A percentile compares a stretch with the other conserved stretches of the same genome.
These are phyloP conservation scores for Phytophthora citrophthora DNA, from an alignment of 352 stramenopile species.

Conservation along the genomic window DNA sequence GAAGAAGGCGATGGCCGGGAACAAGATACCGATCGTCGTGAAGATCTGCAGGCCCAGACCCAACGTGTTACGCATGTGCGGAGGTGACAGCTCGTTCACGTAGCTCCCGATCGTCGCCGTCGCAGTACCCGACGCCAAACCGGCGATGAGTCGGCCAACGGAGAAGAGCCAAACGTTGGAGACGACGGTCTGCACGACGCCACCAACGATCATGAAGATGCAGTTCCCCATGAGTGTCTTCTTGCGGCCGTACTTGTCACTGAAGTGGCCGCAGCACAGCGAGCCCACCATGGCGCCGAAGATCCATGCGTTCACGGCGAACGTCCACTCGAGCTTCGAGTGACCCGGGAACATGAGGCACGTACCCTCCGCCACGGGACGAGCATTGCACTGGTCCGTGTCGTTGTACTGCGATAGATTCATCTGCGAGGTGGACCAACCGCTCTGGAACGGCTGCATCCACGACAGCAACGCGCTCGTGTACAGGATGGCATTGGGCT, in stretches of 20 bases:
- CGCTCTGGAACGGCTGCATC: background rate
- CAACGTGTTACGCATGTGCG: background rate
- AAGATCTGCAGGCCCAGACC: conserved; percentile 1
- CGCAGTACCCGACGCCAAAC: background rate
- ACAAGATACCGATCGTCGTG: background rate
- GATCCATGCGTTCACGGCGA: background rate
- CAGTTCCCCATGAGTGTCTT: conserved; percentile 1
- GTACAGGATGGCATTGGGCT: background rate
- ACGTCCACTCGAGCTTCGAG: conserved; percentile 1
- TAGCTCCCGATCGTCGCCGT: background rate
- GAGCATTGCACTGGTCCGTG: conserved; percentile 1
- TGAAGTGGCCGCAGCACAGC: background rate
- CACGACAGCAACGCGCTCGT: background rate
- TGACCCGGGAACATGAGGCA: background rate
- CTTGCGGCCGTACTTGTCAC: background rate
- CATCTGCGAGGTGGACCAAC: conserved; percentile 1
- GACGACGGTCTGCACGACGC: background rate
- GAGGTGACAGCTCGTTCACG: background rate
- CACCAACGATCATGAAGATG: background rate
- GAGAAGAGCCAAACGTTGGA: background rate
- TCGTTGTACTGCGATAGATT: conserved; percentile 1
- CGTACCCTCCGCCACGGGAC: background rate
- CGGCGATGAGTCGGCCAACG: background rate
- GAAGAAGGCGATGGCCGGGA: conserved; percentile 1
- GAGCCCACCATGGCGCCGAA: background rate